Base-by-base conservation (phyloP, 2,329 filamentous ascomycete genomes). In the Dothiorella sarmentorum region DNA sequence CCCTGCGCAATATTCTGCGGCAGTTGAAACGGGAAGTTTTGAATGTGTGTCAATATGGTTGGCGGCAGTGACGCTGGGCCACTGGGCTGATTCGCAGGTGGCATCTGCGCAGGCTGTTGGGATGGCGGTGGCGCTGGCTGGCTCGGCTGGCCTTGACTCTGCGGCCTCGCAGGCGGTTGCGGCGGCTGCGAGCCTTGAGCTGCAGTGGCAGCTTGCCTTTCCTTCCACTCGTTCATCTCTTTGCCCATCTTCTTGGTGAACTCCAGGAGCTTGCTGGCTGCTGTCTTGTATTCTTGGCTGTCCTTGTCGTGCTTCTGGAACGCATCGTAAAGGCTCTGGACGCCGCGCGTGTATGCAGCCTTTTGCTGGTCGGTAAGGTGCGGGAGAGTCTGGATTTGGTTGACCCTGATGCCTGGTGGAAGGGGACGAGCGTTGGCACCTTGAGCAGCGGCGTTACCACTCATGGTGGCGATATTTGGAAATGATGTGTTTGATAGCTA, bases 281-380 rank as follows among this genome's bases (percentile, higher is more conserved):
- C 81, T 40, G 73, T 71, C 58, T 75, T 75, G 63, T 82, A 79
- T 60, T 82, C 78, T 1, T 73, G 67, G 53, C 75, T 80, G 56
- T 78, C 78, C 31, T 73, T 71, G 11, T 80, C 75, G 38, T 76
- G 76, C 40, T 67, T 76, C 60, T 82, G 78, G 52, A 82, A 73
- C 29, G 76, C 69, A 27, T 78, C 76, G 82, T 82, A 86, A 51
- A 83, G 75, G 61, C 75, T 78, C 59, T 77, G 75, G 61, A 86
- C 77, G 18, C 80, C 73, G 49, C 76, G 71, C 59, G 79, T 80
- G 65, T 84, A 84, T 63, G 82, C 78, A 43, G 76, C 70, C 71
- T 85, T 85, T 64, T 82, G 78, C 49, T 78, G 71, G 7, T 82
- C 79, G 61, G 71, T 79, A 27, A 86, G 73, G 29, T 59, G 68